A percentile compares a stretch with the other conserved stretches of the same genome.
Evolutionary conservation across 805 yeast species (phyloP).

Genomic region (Lipomyces sp.): DNA sequence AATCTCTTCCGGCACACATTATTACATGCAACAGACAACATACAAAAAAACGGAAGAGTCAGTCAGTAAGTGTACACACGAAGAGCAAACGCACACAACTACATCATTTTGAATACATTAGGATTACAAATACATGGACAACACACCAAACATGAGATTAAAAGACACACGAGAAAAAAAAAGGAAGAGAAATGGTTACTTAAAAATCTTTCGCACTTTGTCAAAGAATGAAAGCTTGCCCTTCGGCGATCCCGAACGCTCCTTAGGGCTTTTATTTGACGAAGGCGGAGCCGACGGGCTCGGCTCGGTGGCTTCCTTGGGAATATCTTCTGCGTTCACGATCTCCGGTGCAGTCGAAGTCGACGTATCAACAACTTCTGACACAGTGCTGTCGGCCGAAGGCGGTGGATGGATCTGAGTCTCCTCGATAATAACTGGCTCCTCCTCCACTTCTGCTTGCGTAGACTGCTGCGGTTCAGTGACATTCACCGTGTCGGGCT

Average conservation of each 20-base stretch:
- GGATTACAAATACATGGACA: not conserved
- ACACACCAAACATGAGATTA: not conserved
- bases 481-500: slow-evolving; percentile 65
- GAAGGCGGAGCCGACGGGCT: not conserved
- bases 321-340: slow-evolving; percentile 12
- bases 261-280: not conserved
- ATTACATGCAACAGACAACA: not conserved
- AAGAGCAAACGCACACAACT: not conserved
- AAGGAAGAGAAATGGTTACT: not conserved
- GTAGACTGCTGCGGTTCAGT: slow-evolving; percentile 59
- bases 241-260: slow-evolving; percentile 8
- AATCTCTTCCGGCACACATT: not conserved
- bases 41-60: slow-evolving; percentile 1
- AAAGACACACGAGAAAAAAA: not conserved
- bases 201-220: slow-evolving; percentile 25
- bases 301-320: not conserved
- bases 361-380: slow-evolving; percentile 10
- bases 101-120: not conserved
- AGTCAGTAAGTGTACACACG: not conserved
- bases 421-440: not conserved
- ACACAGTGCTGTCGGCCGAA: slow-evolving; percentile 10
- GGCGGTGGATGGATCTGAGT: not conserved
- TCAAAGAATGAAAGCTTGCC: slow-evolving; percentile 15
- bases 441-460: not conserved
- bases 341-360: slow-evolving; percentile 17